Percentiles rank a stretch among this genome's conserved stretches.
These are phyloP conservation scores for Wallemia ichthyophaga DNA, from an alignment of 1,284 basidiomycete genomes.

Conservation along the genomic window DNA sequence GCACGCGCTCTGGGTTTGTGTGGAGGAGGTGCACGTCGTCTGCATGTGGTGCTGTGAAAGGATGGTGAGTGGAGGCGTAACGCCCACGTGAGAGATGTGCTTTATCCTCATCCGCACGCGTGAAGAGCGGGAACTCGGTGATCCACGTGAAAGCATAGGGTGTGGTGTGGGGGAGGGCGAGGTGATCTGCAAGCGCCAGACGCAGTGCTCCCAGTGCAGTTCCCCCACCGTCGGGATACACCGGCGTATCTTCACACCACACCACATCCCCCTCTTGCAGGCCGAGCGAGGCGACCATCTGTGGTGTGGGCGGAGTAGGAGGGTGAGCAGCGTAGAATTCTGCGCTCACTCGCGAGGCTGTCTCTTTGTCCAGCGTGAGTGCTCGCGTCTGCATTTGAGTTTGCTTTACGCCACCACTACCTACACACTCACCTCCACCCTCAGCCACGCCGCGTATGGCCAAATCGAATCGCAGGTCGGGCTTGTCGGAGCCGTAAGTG, in stretches of 20 bases:
- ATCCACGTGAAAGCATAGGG: conserved; percentile 70
- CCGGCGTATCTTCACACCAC: conserved; percentile 22
- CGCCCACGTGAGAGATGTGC: conserved; percentile 48
- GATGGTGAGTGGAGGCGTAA: conserved; percentile 75
- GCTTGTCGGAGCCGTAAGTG: conserved; percentile 82
- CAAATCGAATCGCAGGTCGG: conserved; percentile 58
- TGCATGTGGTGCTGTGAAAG: conserved; percentile 84
- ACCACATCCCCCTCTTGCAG: conserved; percentile 20
- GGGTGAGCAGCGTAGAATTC: background rate
- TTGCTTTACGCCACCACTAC: conserved; percentile 5
- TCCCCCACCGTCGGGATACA: conserved; percentile 37
- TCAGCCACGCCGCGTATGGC: conserved; percentile 25
- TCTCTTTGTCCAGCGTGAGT: background rate
- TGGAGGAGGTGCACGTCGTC: conserved; percentile 48
- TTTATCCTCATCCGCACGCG: conserved; percentile 60
- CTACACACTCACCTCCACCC: too few species aligned
- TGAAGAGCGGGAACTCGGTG: conserved; percentile 84
- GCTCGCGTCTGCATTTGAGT: background rate
- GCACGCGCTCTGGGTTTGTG: conserved; percentile 30
- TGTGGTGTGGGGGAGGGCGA: conserved; percentile 18
- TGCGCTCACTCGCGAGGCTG: background rate
- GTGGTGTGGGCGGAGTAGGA: conserved; percentile 5
- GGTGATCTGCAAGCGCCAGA: conserved; percentile 28
- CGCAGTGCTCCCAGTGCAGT: conserved; percentile 48
- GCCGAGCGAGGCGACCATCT: conserved; percentile 9